Percentiles rank a stretch among this genome's conserved stretches.
These are phyloP conservation scores for Amniculicola lignicola DNA, from an alignment of 495 filamentous ascomycete genomes.

Conservation along the genomic window DNA sequence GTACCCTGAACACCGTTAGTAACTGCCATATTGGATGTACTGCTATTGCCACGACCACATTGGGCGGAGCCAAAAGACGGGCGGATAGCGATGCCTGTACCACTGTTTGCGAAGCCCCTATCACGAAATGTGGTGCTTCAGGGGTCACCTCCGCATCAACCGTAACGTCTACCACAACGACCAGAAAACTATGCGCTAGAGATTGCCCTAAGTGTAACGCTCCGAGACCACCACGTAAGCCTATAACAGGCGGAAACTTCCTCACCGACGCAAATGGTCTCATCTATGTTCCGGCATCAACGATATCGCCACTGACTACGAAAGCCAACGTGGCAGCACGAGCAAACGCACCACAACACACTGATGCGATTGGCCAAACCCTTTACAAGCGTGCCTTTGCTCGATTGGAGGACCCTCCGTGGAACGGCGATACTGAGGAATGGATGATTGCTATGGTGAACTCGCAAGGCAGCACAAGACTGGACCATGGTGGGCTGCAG, in stretches of 20 bases:
- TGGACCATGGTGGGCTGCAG: background rate
- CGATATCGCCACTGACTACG: background rate
- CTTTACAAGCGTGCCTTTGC: background rate
- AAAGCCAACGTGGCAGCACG: background rate
- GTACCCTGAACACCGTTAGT: conserved; percentile 4
- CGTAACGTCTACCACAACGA: conserved; percentile 5
- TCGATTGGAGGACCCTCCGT: background rate
- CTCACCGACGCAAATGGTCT: background rate
- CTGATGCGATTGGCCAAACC: background rate
- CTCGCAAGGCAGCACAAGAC: background rate
- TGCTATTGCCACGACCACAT: background rate
- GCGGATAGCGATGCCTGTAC: background rate
- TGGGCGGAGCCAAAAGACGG: background rate
- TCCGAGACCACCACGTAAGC: background rate
- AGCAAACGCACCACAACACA: background rate
- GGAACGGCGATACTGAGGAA: background rate
- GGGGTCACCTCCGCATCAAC: conserved; percentile 9
- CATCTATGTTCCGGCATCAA: background rate
- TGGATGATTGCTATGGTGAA: background rate
- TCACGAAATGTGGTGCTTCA: conserved; percentile 6
- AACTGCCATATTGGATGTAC: conserved; percentile 9
- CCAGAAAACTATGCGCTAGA: background rate
- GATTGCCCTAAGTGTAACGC: background rate
- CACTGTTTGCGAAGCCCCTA: conserved; percentile 1
- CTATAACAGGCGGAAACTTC: background rate